Evolutionary conservation across 2,329 filamentous ascomycete species (phyloP).

Genomic region (Colletotrichum sp.): DNA sequence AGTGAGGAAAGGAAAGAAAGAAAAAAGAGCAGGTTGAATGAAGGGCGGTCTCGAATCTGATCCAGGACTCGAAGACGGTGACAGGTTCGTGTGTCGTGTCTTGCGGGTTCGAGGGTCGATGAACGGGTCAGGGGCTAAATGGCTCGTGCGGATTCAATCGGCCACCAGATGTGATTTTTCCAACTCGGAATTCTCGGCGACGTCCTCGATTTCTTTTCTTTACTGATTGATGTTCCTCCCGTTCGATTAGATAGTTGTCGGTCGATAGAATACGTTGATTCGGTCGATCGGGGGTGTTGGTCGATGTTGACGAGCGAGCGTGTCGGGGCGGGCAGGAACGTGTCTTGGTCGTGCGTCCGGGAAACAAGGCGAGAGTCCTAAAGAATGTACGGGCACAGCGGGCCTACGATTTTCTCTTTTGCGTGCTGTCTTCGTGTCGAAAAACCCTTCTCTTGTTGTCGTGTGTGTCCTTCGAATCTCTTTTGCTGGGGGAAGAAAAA

Average conservation of each 20-base stretch:
- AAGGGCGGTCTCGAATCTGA: neutral
- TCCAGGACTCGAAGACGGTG: constrained; percentile 1
- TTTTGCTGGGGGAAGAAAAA: constrained; percentile 2
- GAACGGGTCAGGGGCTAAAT: neutral
- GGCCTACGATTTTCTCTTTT: neutral
- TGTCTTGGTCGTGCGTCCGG: constrained; percentile 10
- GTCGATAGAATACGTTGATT: neutral
- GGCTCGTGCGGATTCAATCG: neutral
- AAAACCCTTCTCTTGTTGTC: neutral
- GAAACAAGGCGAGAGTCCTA: constrained; percentile 13
- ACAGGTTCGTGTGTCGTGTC: neutral
- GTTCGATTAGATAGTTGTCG: neutral
- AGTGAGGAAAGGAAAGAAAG: neutral
- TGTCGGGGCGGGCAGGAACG: neutral
- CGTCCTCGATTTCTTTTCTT: neutral
- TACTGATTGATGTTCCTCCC: neutral
- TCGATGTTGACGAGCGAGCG: constrained; percentile 7
- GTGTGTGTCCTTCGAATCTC: neutral
- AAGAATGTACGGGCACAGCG: constrained; percentile 16
- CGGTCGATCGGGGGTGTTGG: neutral
- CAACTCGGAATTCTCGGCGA: neutral
- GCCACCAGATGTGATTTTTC: neutral
- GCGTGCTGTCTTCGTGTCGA: neutral
- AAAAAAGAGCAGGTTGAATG: neutral
- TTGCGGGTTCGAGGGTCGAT: neutral